Evolutionary conservation across 2,329 filamentous ascomycete genomes (phyloP).

Genomic region (Fusarium anguioides): DNA sequence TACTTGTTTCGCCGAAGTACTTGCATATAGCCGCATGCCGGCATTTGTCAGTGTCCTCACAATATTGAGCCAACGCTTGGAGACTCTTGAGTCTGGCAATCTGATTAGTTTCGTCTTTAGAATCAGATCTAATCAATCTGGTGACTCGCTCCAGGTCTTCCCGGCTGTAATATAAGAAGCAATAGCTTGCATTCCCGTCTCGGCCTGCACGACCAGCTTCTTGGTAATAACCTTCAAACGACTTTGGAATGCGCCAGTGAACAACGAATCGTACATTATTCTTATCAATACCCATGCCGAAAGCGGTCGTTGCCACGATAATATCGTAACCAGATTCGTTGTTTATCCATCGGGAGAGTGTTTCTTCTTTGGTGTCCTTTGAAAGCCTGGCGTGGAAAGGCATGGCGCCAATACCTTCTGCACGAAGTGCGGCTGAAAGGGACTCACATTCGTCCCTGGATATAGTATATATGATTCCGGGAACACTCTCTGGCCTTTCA

Average conservation of each 20-base stretch:
- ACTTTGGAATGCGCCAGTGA: conserved; percentile 94
- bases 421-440: conserved; percentile 72
- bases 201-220: conserved; percentile 92
- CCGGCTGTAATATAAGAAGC: conserved; percentile 90
- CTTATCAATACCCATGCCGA: conserved; percentile 98
- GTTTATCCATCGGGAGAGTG: conserved; percentile 76
- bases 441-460: conserved; percentile 79
- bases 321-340: conserved; percentile 85
- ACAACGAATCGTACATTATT: conserved; percentile 93
- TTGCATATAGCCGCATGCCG: conserved; percentile 79
- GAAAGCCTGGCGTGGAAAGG: conserved; percentile 78
- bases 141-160: conserved; percentile 84
- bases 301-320: conserved; percentile 94
- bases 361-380: conserved; percentile 76
- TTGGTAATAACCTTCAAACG: conserved; percentile 96
- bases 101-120: conserved; percentile 56
- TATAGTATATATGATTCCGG: conserved; percentile 84
- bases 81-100: conserved; percentile 71
- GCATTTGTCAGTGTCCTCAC: conserved; percentile 79
- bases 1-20: conserved; percentile 77
- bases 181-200: conserved; percentile 87
- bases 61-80: conserved; percentile 79
- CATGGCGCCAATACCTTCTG: conserved; percentile 77
- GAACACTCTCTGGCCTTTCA: conserved; percentile 71
- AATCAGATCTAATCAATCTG: conserved; percentile 62